Evolutionary conservation across 2,329 filamentous ascomycete genomes (phyloP).

Genomic region (Neophaeococcomyces aloes): DNA sequence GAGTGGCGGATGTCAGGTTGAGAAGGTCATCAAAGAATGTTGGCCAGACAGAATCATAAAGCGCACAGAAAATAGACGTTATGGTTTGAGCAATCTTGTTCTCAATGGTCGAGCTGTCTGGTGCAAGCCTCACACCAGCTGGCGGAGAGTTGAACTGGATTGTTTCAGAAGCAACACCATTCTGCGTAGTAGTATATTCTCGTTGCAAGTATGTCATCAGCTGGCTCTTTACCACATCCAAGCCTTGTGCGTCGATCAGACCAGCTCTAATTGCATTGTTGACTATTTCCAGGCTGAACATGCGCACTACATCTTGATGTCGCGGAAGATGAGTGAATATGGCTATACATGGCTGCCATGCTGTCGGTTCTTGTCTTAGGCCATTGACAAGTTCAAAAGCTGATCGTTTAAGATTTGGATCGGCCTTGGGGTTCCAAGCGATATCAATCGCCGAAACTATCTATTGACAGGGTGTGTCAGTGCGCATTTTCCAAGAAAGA

Average conservation of each 20-base stretch:
- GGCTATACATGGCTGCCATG: conserved; percentile 78
- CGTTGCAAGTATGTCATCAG: conserved; percentile 71
- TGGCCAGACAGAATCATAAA: conserved; percentile 81
- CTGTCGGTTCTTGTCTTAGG: conserved; percentile 68
- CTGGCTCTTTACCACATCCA: conserved; percentile 67
- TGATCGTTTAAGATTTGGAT: conserved; percentile 63
- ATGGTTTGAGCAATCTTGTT: conserved; percentile 96
- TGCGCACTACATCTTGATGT: conserved; percentile 70
- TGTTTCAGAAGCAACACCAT: too few relatives aligned
- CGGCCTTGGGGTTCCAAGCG: conserved; percentile 70
- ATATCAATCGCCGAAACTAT: conserved; percentile 65
- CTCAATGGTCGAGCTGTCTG: conserved; percentile 69
- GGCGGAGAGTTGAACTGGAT: not conserved
- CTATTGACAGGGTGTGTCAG: conserved; percentile 39
- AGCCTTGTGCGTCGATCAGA: conserved; percentile 59
- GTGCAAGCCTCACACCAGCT: conserved; percentile 33
- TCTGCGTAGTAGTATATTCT: conserved; percentile 51
- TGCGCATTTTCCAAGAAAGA: conserved; percentile 24
- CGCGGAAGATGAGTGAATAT: conserved; percentile 74
- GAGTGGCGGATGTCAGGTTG: conserved; percentile 57
- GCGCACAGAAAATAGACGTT: conserved; percentile 79
- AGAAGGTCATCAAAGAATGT: conserved; percentile 86
- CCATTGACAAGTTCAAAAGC: conserved; percentile 56
- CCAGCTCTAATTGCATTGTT: conserved; percentile 82
- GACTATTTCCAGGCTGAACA: conserved; percentile 83